Conservation (phyloP, 306 rosid genomes). For the Leucaena leucocephala region DNA sequence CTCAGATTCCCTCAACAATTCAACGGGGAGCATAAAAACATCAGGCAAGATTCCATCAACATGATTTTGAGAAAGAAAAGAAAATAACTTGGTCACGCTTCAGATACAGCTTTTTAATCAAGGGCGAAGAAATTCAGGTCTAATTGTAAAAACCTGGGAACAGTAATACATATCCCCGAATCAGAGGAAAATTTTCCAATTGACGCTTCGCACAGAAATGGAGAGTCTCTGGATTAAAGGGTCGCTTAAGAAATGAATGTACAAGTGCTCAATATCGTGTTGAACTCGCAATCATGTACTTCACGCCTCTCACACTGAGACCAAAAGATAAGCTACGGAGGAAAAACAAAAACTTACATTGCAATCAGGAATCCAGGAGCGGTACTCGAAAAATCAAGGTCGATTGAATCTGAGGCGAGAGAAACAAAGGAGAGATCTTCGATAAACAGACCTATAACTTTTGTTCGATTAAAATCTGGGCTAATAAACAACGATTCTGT, state of each 20-base stretch:
- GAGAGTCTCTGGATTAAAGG: neutral
- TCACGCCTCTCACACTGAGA: neutral
- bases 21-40: constrained; percentile 5
- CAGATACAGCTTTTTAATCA: neutral
- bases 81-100: neutral
- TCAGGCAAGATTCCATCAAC: neutral
- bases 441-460: neutral
- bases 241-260: neutral
- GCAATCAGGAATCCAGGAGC: neutral
- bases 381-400: neutral
- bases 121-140: neutral
- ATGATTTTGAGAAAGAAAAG: neutral
- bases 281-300: neutral
- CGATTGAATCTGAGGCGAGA: constrained; percentile 24
- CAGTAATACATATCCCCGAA: neutral
- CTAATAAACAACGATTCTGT: constrained; percentile 32
- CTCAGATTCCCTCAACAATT: neutral
- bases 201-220: neutral
- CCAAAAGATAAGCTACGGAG: constrained; percentile 4
- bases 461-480: constrained; percentile 4
- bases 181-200: neutral
- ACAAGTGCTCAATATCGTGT: neutral
- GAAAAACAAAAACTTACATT: constrained; percentile 43
- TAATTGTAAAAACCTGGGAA: neutral
- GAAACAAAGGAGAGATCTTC: neutral